Percentiles rank a stretch among this genome's conserved stretches.
phyloP scores from a whole-genome alignment of 2,329 filamentous ascomycete species.

The Neurospora sp. region DNA sequence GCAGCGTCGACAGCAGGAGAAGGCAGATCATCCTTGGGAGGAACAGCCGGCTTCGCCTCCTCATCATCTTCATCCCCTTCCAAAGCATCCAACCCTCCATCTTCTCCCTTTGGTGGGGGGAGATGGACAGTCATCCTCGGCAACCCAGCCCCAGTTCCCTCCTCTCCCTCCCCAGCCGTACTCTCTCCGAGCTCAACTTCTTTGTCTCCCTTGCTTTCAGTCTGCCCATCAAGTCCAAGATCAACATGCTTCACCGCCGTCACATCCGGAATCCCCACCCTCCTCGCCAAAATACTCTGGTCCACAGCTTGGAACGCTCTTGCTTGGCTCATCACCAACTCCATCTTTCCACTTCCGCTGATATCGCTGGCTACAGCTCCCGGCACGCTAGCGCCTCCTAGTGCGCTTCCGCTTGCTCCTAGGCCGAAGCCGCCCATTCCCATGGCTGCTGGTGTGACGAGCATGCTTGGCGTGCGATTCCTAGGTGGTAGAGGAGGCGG shows the following conservation, averaged over 20 bases:
- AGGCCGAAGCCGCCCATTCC: not conserved
- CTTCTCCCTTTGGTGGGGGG: not conserved
- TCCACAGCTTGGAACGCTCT: slow-evolving; percentile 55
- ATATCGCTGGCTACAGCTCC: slow-evolving; percentile 21
- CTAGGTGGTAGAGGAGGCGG: not conserved
- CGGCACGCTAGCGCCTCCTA: slow-evolving; percentile 3
- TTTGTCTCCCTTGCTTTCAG: slow-evolving; percentile 7
- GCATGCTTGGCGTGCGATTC: not conserved
- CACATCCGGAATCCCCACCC: slow-evolving; percentile 39
- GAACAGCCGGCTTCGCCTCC: not conserved
- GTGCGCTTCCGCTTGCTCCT: not conserved
- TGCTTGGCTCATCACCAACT: slow-evolving; percentile 35
- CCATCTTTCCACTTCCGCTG: not conserved
- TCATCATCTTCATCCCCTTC: not conserved
- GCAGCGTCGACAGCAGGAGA: not conserved
- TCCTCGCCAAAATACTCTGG: slow-evolving; percentile 48
- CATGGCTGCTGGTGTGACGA: not conserved
- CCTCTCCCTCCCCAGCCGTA: slow-evolving; percentile 17
- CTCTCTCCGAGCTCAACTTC: slow-evolving; percentile 13
- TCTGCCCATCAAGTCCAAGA: slow-evolving; percentile 15
- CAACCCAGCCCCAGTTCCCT: slow-evolving; percentile 18
- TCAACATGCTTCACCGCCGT: slow-evolving; percentile 5
- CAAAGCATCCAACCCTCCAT: not conserved
- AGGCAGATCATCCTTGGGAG: not conserved
- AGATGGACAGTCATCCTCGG: not conserved